phyloP scores from a whole-genome alignment of 164 flowering plant genomes.

The Vitis rupestris region DNA sequence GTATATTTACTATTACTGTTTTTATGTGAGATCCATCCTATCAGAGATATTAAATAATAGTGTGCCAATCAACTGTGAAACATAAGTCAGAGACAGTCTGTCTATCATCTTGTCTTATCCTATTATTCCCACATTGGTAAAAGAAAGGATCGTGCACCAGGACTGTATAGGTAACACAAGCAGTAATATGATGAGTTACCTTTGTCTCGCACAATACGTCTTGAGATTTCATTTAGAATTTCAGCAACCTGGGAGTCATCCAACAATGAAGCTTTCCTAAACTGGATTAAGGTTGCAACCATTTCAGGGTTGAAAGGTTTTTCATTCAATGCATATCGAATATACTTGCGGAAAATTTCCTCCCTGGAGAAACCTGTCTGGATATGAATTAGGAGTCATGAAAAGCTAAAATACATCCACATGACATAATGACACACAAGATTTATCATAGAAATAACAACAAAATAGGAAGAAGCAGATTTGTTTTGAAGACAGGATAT shows the following conservation, averaged over 20 bases:
- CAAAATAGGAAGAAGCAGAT: not conserved
- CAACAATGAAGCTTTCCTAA: conserved; percentile 74
- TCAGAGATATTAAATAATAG: not conserved
- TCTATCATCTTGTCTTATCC: not conserved
- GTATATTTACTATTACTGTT: not conserved
- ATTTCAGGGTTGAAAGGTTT: conserved; percentile 73
- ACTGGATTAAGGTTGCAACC: conserved; percentile 67
- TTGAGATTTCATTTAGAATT: conserved; percentile 78
- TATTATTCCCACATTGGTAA: not conserved
- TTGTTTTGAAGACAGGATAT: not conserved
- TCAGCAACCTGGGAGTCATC: conserved; percentile 75
- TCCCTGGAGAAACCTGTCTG: conserved; percentile 91
- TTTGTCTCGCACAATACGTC: conserved; percentile 79
- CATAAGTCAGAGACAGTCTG: too few species aligned
- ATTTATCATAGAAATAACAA: not conserved
- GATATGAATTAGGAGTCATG: conserved; percentile 21
- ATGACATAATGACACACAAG: not conserved
- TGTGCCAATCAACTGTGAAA: too few species aligned
- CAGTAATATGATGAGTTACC: conserved; percentile 35
- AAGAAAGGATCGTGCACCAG: too few species aligned
- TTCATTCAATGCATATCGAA: conserved; percentile 88
- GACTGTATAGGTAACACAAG: not conserved
- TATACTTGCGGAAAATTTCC: conserved; percentile 84
- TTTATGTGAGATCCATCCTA: not conserved
- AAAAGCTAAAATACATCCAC: not conserved